Percentiles rank a stretch among this genome's conserved stretches.
phyloP scores from a whole-genome alignment of 2,329 filamentous ascomycete species.

The Ophiocordyceps polyrhachis-furcata region DNA sequence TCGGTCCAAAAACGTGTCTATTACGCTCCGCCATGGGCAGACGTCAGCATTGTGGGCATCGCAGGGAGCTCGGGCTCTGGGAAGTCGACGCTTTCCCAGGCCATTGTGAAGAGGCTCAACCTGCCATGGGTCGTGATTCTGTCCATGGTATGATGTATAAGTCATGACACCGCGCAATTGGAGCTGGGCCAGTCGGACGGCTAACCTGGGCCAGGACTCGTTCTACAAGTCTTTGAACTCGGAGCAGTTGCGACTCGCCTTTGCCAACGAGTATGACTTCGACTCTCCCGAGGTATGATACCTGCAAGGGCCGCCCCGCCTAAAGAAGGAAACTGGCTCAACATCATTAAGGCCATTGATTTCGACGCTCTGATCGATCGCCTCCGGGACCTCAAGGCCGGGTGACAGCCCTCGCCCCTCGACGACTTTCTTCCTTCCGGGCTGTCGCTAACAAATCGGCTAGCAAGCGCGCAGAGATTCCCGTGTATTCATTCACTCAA shows the following conservation, averaged over 20 bases:
- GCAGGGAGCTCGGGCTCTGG: constrained; percentile 87
- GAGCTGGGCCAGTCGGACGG: constrained; percentile 1
- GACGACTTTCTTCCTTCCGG: neutral
- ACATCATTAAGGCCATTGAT: constrained; percentile 58
- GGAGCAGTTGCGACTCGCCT: constrained; percentile 64
- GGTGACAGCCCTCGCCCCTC: constrained; percentile 35
- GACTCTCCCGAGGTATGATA: constrained; percentile 55
- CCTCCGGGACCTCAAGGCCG: constrained; percentile 71
- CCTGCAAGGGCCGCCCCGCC: neutral
- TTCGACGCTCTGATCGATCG: constrained; percentile 74
- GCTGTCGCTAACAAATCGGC: constrained; percentile 1
- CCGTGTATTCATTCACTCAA: constrained; percentile 86
- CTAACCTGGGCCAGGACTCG: constrained; percentile 52
- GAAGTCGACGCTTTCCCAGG: constrained; percentile 84
- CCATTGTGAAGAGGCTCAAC: constrained; percentile 77
- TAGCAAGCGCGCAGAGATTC: constrained; percentile 77
- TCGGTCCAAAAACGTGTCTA: constrained; percentile 43
- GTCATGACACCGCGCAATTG: neutral
- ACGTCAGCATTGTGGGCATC: constrained; percentile 91
- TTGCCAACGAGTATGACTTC: constrained; percentile 87
- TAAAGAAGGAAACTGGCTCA: neutral
- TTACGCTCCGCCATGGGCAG: constrained; percentile 89
- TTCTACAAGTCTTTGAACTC: constrained; percentile 83
- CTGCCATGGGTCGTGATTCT: constrained; percentile 96
- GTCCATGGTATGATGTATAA: constrained; percentile 53